Conservation (phyloP, 257 asterid genomes). For the Petrea volubilis region DNA sequence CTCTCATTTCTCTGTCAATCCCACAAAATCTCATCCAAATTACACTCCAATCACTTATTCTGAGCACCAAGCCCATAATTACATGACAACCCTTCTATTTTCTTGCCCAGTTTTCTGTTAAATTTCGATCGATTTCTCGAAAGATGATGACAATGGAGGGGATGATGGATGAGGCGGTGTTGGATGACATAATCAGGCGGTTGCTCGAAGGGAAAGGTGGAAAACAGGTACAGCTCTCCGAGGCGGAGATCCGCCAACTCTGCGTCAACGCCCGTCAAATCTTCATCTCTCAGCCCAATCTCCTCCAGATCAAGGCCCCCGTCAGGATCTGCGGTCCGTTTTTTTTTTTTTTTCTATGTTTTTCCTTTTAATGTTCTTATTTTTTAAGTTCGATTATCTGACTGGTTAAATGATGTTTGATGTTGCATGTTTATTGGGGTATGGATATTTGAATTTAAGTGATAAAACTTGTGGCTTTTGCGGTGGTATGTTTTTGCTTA, state of each 20-base stretch:
- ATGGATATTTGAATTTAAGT: not conserved
- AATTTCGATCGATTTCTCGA: not conserved
- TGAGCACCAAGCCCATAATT: constrained; percentile 13
- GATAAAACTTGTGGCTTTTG: not conserved
- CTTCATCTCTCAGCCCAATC: constrained; percentile 74
- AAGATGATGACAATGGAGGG: constrained; percentile 83
- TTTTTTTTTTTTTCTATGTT: not conserved
- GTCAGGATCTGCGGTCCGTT: constrained; percentile 76
- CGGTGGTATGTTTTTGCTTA: not conserved
- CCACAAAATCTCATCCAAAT: constrained; percentile 15
- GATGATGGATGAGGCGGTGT: constrained; percentile 70
- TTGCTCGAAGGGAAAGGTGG: constrained; percentile 84
- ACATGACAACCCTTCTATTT: constrained; percentile 5
- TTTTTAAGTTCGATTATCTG: not conserved
- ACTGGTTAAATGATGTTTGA: not conserved
- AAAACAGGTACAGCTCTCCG: constrained; percentile 94
- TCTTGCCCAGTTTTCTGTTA: constrained; percentile 7
- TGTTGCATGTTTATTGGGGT: not conserved
- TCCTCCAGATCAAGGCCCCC: constrained; percentile 70
- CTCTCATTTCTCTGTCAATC: constrained; percentile 21
- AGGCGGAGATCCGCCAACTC: constrained; percentile 94
- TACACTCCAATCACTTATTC: constrained; percentile 9
- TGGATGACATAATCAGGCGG: constrained; percentile 80
- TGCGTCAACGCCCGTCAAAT: constrained; percentile 83
- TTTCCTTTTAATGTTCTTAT: not conserved